Conservation (phyloP, 78 protist genomes). For the Dictyostelium brefeldianum region DNA sequence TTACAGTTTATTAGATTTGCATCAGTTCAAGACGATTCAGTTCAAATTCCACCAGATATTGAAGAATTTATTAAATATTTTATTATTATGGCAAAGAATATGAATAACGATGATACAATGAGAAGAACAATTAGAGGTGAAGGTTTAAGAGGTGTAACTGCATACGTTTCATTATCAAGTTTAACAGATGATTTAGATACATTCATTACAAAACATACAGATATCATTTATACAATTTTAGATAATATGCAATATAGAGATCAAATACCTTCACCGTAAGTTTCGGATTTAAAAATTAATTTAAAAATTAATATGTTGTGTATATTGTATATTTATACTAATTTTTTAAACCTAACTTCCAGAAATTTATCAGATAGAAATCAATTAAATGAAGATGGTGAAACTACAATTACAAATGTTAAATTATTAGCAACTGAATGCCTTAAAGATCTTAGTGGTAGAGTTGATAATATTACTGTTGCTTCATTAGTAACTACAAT, state of each 20-base stretch:
- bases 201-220: constrained; percentile 43
- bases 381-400: background rate
- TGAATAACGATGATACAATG: constrained; percentile 3
- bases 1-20: constrained; percentile 56
- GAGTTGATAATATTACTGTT: constrained; percentile 73
- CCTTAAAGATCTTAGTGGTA: constrained; percentile 45
- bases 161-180: constrained; percentile 48
- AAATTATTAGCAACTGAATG: constrained; percentile 50
- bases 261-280: constrained; percentile 75
- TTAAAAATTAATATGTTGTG: no score
- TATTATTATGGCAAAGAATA: constrained; percentile 54
- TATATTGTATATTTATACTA: background rate
- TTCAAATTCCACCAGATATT: constrained; percentile 36
- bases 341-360: background rate
- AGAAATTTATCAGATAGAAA: constrained; percentile 12
- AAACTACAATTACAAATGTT: constrained; percentile 22
- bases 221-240: constrained; percentile 49
- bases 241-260: constrained; percentile 82
- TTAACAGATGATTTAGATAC: constrained; percentile 57
- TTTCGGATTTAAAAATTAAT: background rate
- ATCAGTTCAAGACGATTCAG: constrained; percentile 52
- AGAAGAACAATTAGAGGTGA: constrained; percentile 52
- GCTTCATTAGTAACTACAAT: constrained; percentile 40
- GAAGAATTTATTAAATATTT: constrained; percentile 55
- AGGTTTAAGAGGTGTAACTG: constrained; percentile 58